Evolutionary conservation across 2,329 filamentous ascomycete species (phyloP), one percentile per base, ranked within the genome.

Genomic region (Venturia pyrina): DNA sequence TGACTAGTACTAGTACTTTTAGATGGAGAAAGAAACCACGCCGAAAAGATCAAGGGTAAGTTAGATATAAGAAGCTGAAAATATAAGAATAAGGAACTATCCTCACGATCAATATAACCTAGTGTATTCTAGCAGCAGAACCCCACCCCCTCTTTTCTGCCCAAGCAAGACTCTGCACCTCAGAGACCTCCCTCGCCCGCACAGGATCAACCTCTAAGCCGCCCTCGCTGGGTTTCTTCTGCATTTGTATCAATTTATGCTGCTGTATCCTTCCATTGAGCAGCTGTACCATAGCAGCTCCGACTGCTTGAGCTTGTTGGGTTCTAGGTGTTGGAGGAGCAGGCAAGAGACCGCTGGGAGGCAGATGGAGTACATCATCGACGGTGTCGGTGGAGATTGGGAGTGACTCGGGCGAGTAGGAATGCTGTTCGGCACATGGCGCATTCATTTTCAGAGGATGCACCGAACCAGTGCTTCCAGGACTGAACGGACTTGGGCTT

Each of bases 371-470:
- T 32, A 6, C 32, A 57, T 57, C 50, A 19, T 34, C 13, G 32
- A 15, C 32, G 24, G 24, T 17, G 19, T 57, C 50, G 5, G 50
- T 57, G 28, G 50, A 57, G 24, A 57, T 57, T 1, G 15, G 50
- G 50, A 34, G 50, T 17, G 24, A 24, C 17, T 57, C 50, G 15
- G 50, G 50, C 13, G 32, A 34, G 13, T 34, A 69, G 67, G 41
- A 13, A 43, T 13, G 5, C 11, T 13, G 10, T 43, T 53, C 48
- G 11, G 21, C 21, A 11, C 3, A 53, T 28, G 48, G 48, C 8
- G 48, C 21, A n/a, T 37, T 59, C 53, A 59, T 37, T 21, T 37
- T 59, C 53, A 37, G 19, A 1, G 32, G 53, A 59, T 37, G 32
- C 19, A 37, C 37, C 3, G 53, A 28, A 11, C 24, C 21, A 53